Conservation (phyloP, 805 yeast genomes). For the Debaryomyces maramus region DNA sequence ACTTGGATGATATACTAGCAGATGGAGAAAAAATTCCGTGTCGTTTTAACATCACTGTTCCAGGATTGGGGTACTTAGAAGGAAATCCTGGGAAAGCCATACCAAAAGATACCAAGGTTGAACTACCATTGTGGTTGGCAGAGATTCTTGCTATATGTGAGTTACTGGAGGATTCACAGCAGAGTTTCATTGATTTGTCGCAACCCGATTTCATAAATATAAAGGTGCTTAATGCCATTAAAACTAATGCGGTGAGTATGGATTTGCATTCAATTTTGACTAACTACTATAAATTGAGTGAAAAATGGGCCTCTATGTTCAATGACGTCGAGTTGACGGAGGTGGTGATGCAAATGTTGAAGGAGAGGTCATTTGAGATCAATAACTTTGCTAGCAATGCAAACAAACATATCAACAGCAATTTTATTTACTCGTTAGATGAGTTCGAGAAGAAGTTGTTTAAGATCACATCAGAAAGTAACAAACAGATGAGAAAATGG, state of each 20-base stretch:
- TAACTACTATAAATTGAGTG: conserved; percentile 67
- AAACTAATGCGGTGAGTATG: conserved; percentile 64
- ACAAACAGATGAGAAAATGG: conserved; percentile 40
- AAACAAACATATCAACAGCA: conserved; percentile 46
- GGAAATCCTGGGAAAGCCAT: conserved; percentile 70
- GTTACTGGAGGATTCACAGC: conserved; percentile 32
- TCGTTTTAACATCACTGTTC: conserved; percentile 72
- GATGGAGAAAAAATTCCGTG: conserved; percentile 77
- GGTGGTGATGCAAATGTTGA: conserved; percentile 50
- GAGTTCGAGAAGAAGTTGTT: conserved; percentile 69
- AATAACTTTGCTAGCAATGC: conserved; percentile 66
- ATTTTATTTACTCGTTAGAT: conserved; percentile 68
- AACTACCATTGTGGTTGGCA: conserved; percentile 89
- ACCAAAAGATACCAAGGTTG: conserved; percentile 60
- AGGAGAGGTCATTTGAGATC: conserved; percentile 66
- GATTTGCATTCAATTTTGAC: conserved; percentile 67
- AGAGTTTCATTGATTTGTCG: conserved; percentile 62
- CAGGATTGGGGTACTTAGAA: conserved; percentile 85
- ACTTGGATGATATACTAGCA: conserved; percentile 72
- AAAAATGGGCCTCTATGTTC: conserved; percentile 76
- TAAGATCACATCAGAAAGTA: conserved; percentile 51
- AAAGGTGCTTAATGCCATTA: conserved; percentile 77
- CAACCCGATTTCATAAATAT: conserved; percentile 69
- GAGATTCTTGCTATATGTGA: conserved; percentile 60
- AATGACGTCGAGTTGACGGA: conserved; percentile 62